These are phyloP conservation scores for Echinosophora koreensis DNA, from an alignment of 306 rosid genomes.

Conservation along the genomic window DNA sequence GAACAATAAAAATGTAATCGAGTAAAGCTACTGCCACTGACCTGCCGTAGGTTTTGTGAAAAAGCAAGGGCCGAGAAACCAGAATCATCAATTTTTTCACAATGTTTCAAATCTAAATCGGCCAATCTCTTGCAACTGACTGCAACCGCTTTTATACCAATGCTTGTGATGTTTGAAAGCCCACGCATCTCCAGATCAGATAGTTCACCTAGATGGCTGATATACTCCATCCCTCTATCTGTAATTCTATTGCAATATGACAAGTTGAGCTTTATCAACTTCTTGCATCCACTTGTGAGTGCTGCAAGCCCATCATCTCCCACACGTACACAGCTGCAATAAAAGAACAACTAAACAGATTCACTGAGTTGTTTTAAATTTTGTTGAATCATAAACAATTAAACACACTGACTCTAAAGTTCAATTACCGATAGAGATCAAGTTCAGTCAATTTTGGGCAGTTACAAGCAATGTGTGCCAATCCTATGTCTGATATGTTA, in stretches of 20 bases:
- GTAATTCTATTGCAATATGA: conserved; percentile 72
- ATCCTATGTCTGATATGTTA: conserved; percentile 71
- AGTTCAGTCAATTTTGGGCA: conserved; percentile 65
- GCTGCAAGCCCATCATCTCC: conserved; percentile 74
- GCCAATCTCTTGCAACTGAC: conserved; percentile 63
- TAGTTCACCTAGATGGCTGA: conserved; percentile 57
- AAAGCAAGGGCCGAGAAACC: conserved; percentile 69
- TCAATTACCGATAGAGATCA: conserved; percentile 74
- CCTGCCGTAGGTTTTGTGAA: conserved; percentile 70
- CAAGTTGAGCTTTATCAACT: conserved; percentile 63
- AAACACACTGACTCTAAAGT: conserved; percentile 6
- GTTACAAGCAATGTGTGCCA: conserved; percentile 64
- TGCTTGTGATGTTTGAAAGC: conserved; percentile 59
- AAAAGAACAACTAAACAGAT: conserved; percentile 35
- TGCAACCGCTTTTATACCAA: conserved; percentile 63
- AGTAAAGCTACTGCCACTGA: conserved; percentile 32
- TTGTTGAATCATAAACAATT: conserved; percentile 8
- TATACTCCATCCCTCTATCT: conserved; percentile 59
- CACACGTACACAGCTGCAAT: conserved; percentile 62
- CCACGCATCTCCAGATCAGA: conserved; percentile 70
- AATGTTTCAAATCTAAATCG: conserved; percentile 68
- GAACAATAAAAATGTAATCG: neutral
- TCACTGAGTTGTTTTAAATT: conserved; percentile 17
- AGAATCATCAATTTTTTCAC: conserved; percentile 63
- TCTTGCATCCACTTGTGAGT: conserved; percentile 63